A percentile compares a stretch with the other conserved stretches of the same genome.
Evolutionary conservation across 2,329 filamentous ascomycete genomes (phyloP).

Genomic region (Exophiala aquamarina): DNA sequence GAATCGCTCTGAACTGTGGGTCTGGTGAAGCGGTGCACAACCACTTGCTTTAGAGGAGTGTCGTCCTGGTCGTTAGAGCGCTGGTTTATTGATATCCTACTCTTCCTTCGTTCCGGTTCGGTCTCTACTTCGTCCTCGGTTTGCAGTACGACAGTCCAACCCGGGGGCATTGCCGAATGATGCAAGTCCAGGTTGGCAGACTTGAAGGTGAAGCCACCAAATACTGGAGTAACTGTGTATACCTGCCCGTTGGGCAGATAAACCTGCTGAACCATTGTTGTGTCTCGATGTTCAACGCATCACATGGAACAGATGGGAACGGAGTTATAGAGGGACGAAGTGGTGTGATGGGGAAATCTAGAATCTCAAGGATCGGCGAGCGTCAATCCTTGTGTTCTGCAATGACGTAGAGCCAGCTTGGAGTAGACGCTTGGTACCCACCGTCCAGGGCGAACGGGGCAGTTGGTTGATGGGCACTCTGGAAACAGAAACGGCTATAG

Average conservation of each 20-base stretch:
- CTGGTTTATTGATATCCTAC: constrained; percentile 14
- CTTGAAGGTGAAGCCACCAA: constrained; percentile 90
- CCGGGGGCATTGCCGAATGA: constrained; percentile 72
- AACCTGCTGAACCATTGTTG: constrained; percentile 22
- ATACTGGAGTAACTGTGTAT: constrained; percentile 73
- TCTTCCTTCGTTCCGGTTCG: constrained; percentile 22
- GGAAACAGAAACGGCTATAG: no score
- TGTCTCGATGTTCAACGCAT: constrained; percentile 8
- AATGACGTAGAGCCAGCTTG: no score
- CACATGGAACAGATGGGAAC: neutral
- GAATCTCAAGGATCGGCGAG: no score
- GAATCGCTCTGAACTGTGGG: constrained; percentile 78
- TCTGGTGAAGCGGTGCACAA: constrained; percentile 62
- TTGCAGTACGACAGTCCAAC: constrained; percentile 87
- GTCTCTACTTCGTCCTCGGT: constrained; percentile 56
- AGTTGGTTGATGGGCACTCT: no score
- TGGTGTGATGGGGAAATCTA: neutral
- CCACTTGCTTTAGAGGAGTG: constrained; percentile 15
- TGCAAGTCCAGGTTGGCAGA: constrained; percentile 70
- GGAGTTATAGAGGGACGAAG: neutral
- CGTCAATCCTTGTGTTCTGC: no score
- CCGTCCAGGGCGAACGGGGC: no score
- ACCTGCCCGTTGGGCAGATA: constrained; percentile 84
- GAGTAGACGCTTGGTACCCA: no score
- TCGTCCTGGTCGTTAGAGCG: constrained; percentile 10